These are phyloP conservation scores for Ophiosphaerella herpotricha DNA, from an alignment of 2,329 filamentous ascomycete species.

Conservation along the genomic window DNA sequence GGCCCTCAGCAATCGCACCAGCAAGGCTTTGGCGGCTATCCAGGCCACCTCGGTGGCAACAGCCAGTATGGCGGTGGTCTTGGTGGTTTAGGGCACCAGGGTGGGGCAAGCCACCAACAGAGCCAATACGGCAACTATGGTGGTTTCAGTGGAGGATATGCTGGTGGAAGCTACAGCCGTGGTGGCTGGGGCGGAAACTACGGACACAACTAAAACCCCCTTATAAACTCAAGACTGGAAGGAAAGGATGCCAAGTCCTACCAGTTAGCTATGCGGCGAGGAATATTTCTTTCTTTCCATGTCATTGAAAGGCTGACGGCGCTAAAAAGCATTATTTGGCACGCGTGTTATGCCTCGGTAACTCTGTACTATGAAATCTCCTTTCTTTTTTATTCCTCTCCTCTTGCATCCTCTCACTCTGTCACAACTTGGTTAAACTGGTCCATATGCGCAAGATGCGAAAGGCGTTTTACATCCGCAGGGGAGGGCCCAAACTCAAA, in stretches of 20 bases:
- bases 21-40: constrained; percentile 62
- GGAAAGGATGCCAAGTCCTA: constrained; percentile 30
- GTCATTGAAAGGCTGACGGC: constrained; percentile 28
- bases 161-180: constrained; percentile 49
- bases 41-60: constrained; percentile 53
- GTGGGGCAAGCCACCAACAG: constrained; percentile 50
- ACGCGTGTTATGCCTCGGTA: constrained; percentile 27
- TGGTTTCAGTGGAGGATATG: constrained; percentile 47
- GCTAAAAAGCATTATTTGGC: constrained; percentile 33
- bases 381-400: constrained; percentile 28
- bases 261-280: constrained; percentile 26
- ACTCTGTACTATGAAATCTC: constrained; percentile 42
- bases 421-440: constrained; percentile 24
- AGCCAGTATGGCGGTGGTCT: constrained; percentile 59
- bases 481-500: constrained; percentile 30
- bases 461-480: constrained; percentile 32
- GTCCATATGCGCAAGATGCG: constrained; percentile 22
- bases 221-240: constrained; percentile 1
- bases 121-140: constrained; percentile 51
- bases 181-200: constrained; percentile 58
- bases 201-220: constrained; percentile 39
- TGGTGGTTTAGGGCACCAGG: constrained; percentile 57
- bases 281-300: constrained; percentile 23
- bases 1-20: constrained; percentile 61
- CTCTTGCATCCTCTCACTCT: constrained; percentile 41